A percentile compares a stretch with the other conserved stretches of the same genome.
Conservation (phyloP, 1,284 basidiomycete species). For the Sanghuangporus weigelae region DNA sequence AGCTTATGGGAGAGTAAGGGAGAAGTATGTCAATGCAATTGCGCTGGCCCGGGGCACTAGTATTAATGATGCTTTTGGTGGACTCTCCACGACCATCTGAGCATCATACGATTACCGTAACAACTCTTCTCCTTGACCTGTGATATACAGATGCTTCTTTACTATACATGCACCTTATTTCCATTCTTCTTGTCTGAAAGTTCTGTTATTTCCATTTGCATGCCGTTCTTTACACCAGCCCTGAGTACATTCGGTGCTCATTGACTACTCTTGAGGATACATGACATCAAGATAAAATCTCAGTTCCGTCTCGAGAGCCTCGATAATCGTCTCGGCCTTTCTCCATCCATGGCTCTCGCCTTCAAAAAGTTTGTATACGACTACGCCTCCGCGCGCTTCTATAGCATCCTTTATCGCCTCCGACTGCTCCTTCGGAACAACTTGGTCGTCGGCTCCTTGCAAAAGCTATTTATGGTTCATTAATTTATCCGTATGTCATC, state of each 20-base stretch:
- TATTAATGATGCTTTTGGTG: no score
- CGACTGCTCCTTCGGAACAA: slow-evolving; percentile 54
- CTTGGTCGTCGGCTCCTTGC: slow-evolving; percentile 49
- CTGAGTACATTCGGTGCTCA: no score
- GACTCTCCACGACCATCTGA: no score
- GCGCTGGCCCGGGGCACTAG: no score
- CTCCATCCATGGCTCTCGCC: slow-evolving; percentile 57
- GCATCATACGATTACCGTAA: no score
- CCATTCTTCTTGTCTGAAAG: no score
- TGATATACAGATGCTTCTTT: background rate
- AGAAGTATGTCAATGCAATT: no score
- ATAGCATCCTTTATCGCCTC: slow-evolving; percentile 41
- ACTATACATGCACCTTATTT: background rate
- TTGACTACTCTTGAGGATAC: background rate
- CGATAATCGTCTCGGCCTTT: slow-evolving; percentile 37
- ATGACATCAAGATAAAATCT: slow-evolving; percentile 33
- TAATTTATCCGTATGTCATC: slow-evolving; percentile 18
- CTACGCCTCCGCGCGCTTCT: slow-evolving; percentile 35
- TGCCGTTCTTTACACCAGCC: no score
- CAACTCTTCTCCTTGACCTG: no score
- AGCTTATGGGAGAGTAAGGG: no score
- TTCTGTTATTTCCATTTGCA: no score
- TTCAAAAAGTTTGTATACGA: slow-evolving; percentile 44
- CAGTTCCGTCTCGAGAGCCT: slow-evolving; percentile 40
- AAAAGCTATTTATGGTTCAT: slow-evolving; percentile 39